Conservation (phyloP, 306 rosid species). For the Rubus parviflorus region DNA sequence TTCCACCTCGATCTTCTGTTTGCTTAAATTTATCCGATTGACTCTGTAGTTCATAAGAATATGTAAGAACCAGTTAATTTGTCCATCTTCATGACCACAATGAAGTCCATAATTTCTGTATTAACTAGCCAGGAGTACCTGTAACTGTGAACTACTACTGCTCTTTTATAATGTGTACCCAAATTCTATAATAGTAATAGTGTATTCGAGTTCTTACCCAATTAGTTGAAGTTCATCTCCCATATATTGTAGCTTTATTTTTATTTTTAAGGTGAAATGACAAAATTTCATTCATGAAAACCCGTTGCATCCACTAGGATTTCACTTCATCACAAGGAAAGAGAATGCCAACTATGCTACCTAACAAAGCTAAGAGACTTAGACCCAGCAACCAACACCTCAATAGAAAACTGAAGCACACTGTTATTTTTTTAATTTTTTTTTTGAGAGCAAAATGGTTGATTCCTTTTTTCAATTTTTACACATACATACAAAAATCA, state of each 20-base stretch:
- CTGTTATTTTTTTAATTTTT: no score
- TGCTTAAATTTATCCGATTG: not conserved
- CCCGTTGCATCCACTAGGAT: no score
- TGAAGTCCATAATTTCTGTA: constrained; percentile 17
- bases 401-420: no score
- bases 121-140: constrained; percentile 1
- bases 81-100: not conserved
- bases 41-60: not conserved
- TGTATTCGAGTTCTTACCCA: not conserved
- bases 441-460: no score
- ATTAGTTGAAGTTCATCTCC: not conserved
- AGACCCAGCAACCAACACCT: no score
- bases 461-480: not conserved
- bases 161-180: not conserved
- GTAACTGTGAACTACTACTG: constrained; percentile 5
- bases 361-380: no score
- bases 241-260: not conserved
- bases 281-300: no score
- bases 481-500: not conserved
- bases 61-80: constrained; percentile 11
- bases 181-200: not conserved
- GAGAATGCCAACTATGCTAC: no score
- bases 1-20: not conserved
- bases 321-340: no score
- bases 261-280: no score